Evolutionary conservation across 768 basidiomycete genomes (phyloP).

Genomic region (Pleurotus djamor): DNA sequence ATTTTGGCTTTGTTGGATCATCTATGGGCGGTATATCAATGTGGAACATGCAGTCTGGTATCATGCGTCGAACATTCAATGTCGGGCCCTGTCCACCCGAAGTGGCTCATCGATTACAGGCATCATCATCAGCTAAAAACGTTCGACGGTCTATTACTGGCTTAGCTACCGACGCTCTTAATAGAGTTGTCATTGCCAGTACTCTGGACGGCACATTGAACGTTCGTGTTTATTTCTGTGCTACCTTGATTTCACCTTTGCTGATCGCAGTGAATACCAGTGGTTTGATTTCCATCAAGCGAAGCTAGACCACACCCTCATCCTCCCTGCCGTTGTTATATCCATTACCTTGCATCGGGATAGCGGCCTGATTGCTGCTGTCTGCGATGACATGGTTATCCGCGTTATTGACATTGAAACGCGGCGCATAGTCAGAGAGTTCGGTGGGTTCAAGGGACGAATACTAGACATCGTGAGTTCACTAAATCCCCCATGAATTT

Average conservation of each 20-base stretch:
- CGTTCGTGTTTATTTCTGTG: slow-evolving; percentile 43
- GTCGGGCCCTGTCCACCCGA: slow-evolving; percentile 64
- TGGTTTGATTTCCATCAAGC: slow-evolving; percentile 97
- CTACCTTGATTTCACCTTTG: not conserved
- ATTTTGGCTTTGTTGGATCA: slow-evolving; percentile 87
- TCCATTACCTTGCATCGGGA: slow-evolving; percentile 80
- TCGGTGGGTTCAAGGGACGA: slow-evolving; percentile 81
- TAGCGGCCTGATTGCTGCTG: slow-evolving; percentile 76
- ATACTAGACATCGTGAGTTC: slow-evolving; percentile 77
- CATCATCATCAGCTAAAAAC: slow-evolving; percentile 31
- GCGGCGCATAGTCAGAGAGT: slow-evolving; percentile 78
- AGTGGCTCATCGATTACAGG: slow-evolving; percentile 40
- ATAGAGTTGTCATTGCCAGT: slow-evolving; percentile 75
- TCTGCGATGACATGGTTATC: slow-evolving; percentile 85
- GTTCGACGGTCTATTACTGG: slow-evolving; percentile 70
- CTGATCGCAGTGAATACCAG: slow-evolving; percentile 35
- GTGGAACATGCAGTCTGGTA: slow-evolving; percentile 98
- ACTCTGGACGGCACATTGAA: slow-evolving; percentile 90
- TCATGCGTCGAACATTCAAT: slow-evolving; percentile 74
- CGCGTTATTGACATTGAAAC: slow-evolving; percentile 94
- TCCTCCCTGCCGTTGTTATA: slow-evolving; percentile 65
- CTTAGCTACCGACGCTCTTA: slow-evolving; percentile 82
- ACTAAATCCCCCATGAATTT: too few relatives aligned
- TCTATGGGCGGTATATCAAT: slow-evolving; percentile 78
- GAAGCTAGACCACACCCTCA: slow-evolving; percentile 63